phyloP scores from a whole-genome alignment of 169 alveolate species.

The Cryptosporidium sp. region DNA sequence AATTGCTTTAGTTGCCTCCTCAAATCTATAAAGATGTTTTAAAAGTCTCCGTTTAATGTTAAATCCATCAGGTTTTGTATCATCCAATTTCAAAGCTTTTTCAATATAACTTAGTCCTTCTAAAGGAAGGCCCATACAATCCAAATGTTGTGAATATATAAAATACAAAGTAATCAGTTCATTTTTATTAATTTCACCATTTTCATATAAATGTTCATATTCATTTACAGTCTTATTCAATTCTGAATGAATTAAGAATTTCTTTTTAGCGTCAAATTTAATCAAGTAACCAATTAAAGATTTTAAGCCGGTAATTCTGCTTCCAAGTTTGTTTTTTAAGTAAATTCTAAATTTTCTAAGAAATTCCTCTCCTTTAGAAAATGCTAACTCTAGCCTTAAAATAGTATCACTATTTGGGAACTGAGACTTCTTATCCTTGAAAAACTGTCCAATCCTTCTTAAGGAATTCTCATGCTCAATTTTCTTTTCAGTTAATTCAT shows the following conservation, averaged over 20 bases:
- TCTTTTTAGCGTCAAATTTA: constrained; percentile 2
- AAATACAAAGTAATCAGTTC: constrained; percentile 20
- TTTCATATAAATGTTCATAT: not conserved
- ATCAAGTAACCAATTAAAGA: constrained; percentile 8
- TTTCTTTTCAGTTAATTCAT: not conserved
- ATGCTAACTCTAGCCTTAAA: constrained; percentile 19
- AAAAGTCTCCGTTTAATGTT: constrained; percentile 73
- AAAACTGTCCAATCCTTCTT: not conserved
- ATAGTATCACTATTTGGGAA: constrained; percentile 48
- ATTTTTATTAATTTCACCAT: not conserved
- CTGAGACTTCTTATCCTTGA: constrained; percentile 6
- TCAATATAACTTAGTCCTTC: constrained; percentile 72
- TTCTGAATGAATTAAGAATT: not conserved
- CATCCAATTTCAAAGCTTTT: constrained; percentile 62
- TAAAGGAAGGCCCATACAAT: constrained; percentile 55
- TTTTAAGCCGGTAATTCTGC: constrained; percentile 5
- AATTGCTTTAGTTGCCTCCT: constrained; percentile 54
- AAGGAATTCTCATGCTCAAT: constrained; percentile 8
- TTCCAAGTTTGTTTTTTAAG: not conserved
- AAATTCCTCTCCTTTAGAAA: not conserved
- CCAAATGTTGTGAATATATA: constrained; percentile 77
- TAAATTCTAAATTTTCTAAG: constrained; percentile 10
- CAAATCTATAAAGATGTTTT: constrained; percentile 77
- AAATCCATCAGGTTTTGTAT: constrained; percentile 72
- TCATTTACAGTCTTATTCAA: constrained; percentile 3